A percentile compares a stretch with the other conserved stretches of the same genome.
Evolutionary conservation across 2,329 filamentous ascomycete genomes (phyloP).

Genomic region (Aspergillus transmontanensis): DNA sequence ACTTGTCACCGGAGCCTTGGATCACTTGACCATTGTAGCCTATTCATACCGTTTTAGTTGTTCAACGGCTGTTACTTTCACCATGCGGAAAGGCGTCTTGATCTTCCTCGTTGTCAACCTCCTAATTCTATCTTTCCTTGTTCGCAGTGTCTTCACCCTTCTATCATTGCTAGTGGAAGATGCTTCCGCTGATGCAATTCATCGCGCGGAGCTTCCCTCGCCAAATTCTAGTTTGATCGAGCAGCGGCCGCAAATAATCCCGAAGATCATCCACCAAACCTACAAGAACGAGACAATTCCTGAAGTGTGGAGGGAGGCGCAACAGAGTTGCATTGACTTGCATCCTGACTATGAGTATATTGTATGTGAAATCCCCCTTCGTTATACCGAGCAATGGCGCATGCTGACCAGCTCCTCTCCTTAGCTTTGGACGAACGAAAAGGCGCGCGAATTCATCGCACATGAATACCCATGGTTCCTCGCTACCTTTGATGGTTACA

Average conservation of each 20-base stretch:
- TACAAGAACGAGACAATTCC: slow-evolving; percentile 73
- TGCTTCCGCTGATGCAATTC: slow-evolving; percentile 67
- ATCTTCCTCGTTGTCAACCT: slow-evolving; percentile 68
- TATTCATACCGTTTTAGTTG: not conserved
- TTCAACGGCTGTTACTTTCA: slow-evolving; percentile 26
- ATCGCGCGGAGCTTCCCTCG: slow-evolving; percentile 65
- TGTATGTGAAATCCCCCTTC: slow-evolving; percentile 43
- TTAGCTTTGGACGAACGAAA: slow-evolving; percentile 75
- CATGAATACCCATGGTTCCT: slow-evolving; percentile 77
- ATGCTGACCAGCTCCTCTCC: slow-evolving; percentile 21
- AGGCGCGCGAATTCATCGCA: slow-evolving; percentile 70
- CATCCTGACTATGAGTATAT: slow-evolving; percentile 76
- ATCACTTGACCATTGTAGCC: not conserved
- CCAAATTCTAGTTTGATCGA: slow-evolving; percentile 63
- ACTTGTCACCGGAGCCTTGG: not conserved
- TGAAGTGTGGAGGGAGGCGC: slow-evolving; percentile 64
- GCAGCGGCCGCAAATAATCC: slow-evolving; percentile 63
- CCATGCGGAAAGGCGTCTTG: slow-evolving; percentile 62
- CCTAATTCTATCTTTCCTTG: slow-evolving; percentile 63
- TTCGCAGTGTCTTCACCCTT: slow-evolving; percentile 71
- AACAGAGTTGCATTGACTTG: slow-evolving; percentile 66
- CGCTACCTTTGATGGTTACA: slow-evolving; percentile 72
- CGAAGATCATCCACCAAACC: slow-evolving; percentile 78
- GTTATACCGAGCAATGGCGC: not conserved
- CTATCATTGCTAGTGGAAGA: slow-evolving; percentile 70